These are phyloP conservation scores for Maudiozyma turicensis DNA, from an alignment of 805 yeast species.

Conservation along the genomic window DNA sequence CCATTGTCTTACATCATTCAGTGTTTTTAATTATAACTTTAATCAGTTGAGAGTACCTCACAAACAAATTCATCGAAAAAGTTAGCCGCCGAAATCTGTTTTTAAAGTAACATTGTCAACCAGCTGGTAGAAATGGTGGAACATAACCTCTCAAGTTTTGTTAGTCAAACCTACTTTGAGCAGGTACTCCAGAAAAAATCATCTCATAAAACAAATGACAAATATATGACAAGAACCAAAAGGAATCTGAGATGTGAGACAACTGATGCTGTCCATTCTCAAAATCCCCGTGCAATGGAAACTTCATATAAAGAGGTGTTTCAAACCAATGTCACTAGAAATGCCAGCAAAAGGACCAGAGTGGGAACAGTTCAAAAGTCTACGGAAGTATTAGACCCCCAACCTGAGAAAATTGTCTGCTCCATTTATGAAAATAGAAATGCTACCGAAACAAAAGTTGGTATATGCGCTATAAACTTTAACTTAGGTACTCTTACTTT, in stretches of 20 bases:
- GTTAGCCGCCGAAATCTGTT: neutral
- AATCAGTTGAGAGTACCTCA: no score
- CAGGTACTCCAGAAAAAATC: neutral
- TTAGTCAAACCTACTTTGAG: slow-evolving; percentile 7
- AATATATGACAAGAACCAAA: neutral
- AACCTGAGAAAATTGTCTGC: slow-evolving; percentile 17
- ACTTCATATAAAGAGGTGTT: neutral
- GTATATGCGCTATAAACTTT: slow-evolving; percentile 32
- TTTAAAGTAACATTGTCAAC: neutral
- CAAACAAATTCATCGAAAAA: no score
- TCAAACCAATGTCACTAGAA: neutral
- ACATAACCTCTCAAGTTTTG: slow-evolving; percentile 11
- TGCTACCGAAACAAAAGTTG: slow-evolving; percentile 26
- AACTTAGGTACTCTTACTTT: slow-evolving; percentile 32
- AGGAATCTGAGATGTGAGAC: no score
- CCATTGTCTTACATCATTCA: no score
- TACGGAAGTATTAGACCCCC: neutral
- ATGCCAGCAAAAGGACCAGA: neutral
- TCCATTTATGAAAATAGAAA: slow-evolving; percentile 23
- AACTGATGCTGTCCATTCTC: neutral
- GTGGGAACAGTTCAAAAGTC: neutral
- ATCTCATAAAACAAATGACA: neutral
- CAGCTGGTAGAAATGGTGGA: neutral
- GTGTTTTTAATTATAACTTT: no score
- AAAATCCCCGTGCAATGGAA: neutral